Conservation (phyloP, 2,329 filamentous ascomycete species). For the Cryphonectria naterciae region DNA sequence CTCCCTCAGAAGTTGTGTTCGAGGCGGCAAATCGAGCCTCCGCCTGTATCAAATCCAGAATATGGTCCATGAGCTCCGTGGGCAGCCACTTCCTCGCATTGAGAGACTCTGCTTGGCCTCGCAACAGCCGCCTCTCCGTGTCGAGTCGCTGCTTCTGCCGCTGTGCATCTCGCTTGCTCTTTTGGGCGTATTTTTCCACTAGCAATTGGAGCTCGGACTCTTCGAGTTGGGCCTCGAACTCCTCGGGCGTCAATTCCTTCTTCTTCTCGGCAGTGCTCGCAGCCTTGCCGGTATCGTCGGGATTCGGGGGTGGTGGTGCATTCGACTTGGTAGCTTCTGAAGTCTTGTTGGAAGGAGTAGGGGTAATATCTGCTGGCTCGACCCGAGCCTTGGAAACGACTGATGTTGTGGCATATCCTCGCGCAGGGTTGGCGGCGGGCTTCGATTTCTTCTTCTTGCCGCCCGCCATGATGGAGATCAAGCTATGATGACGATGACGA, state of each 20-base stretch:
- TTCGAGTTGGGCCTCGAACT: conserved; percentile 87
- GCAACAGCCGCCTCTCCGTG: conserved; percentile 82
- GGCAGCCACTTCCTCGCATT: conserved; percentile 80
- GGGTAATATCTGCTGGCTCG: conserved; percentile 51
- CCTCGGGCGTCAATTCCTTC: conserved; percentile 72
- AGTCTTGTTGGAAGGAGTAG: conserved; percentile 32
- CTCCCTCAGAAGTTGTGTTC: conserved; percentile 51
- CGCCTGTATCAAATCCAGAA: conserved; percentile 72
- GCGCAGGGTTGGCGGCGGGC: conserved; percentile 79
- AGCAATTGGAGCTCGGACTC: conserved; percentile 87
- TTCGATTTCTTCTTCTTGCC: conserved; percentile 96
- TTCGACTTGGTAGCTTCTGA: conserved; percentile 30
- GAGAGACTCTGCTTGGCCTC: conserved; percentile 75
- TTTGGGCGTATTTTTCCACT: conserved; percentile 81
- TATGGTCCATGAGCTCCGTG: conserved; percentile 74
- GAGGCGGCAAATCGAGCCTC: conserved; percentile 64
- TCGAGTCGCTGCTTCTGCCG: conserved; percentile 79
- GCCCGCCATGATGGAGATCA: conserved; percentile 61
- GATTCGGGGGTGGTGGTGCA: conserved; percentile 31
- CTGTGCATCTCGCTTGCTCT: conserved; percentile 76
- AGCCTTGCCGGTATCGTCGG: conserved; percentile 31
- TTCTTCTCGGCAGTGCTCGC: conserved; percentile 40
- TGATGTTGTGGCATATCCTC: conserved; percentile 93
- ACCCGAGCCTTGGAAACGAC: conserved; percentile 79
- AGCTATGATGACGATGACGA: background rate